phyloP scores from a whole-genome alignment of 441 rosid species.

The Pelargonium myrrhifolium region DNA sequence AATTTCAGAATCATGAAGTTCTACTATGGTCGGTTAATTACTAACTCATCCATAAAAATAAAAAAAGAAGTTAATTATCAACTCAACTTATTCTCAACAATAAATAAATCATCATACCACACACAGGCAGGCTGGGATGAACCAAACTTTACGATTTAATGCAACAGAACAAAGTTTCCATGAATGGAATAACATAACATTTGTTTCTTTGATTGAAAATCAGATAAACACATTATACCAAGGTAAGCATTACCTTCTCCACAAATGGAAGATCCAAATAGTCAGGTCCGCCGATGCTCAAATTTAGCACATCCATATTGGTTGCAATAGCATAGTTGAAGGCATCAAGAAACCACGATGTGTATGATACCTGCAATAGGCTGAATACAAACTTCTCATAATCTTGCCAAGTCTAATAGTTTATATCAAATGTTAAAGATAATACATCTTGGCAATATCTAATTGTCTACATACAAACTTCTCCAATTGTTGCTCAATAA shows the following conservation, averaged over 20 bases:
- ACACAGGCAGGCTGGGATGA: neutral
- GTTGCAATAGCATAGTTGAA: slow-evolving; percentile 96
- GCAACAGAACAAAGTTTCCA: neutral
- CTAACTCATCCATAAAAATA: neutral
- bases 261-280: slow-evolving; percentile 95
- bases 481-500: neutral
- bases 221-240: neutral
- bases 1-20: too few relatives aligned
- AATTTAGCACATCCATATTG: slow-evolving; percentile 85
- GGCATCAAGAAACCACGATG: slow-evolving; percentile 99
- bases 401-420: slow-evolving; percentile 34
- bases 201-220: neutral
- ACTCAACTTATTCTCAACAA: neutral
- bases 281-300: slow-evolving; percentile 99
- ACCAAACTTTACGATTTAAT: neutral
- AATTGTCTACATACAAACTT: neutral
- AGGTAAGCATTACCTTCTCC: slow-evolving; percentile 60
- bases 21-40: neutral
- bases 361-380: slow-evolving; percentile 97
- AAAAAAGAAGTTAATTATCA: neutral
- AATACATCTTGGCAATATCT: neutral
- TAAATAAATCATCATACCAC: neutral
- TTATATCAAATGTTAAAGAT: slow-evolving; percentile 7
- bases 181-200: neutral
- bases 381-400: slow-evolving; percentile 85